Base-by-base conservation (phyloP, 495 filamentous ascomycete species). In the Halenospora varia region DNA sequence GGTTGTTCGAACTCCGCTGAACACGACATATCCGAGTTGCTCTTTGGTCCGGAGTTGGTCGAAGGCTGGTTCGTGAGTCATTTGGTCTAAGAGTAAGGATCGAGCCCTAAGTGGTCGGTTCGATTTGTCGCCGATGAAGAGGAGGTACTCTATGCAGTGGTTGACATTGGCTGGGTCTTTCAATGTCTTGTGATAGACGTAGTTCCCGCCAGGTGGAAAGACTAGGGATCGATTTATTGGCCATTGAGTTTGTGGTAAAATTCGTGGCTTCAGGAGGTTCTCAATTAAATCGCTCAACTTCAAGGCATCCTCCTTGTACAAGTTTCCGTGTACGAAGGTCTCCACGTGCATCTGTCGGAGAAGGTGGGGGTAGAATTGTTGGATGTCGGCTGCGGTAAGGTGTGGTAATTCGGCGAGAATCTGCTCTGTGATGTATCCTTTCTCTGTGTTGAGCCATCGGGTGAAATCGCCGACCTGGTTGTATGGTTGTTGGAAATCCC, bases 1-100 rank as follows among this genome's bases (percentile, higher is more conserved):
- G 35, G 79, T 82, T 54, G 85, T 77, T 45, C 88, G 77, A 11
- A 82, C 73, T 13, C 91, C 90, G 48, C 87, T 93, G 75, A 88
- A 96, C 1, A 99, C 94, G 46, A 97, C 86, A 65, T 99, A 99
- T 13, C 94, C 94, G 9, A 99, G 87, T 70, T 99, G 94, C 69
- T 99, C 94, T 70, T 97, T 97, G 44, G 94, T 97, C 44, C 94
- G 84, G 1, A 99, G 77, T 67, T 92, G 89, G 69, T 99, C 89
- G 68, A 97, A 99, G 22, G 84, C 88, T 17, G 92, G 91, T 76
- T 99, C 94, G 47, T 96, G 87, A 1, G 89, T 86, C 71, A 97
- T 82, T 69, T 99, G 95, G n/a, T 89, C 85, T 51, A 97, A 79
- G 9, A 99, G 79, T 45, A 91, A 77, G 0, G 88, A 77, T 74